Evolutionary conservation across 495 filamentous ascomycete genomes (phyloP), one percentile per base, ranked within the genome.

Genomic region (Terfezia boudieri): DNA sequence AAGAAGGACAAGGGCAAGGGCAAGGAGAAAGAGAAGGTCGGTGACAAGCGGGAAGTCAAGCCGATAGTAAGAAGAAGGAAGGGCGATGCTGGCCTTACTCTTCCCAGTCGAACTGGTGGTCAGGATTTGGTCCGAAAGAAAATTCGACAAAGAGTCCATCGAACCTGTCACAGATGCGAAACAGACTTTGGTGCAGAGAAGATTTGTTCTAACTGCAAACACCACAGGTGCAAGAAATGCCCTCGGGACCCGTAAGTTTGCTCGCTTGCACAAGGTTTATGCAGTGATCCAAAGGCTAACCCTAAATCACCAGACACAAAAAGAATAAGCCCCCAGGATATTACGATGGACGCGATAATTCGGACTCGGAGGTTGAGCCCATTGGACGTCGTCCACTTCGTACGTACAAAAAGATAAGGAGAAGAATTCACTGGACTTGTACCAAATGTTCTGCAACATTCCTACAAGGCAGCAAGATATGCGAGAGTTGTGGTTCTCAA

Each of bases 201-300:
- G 61, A 72, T 79, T 52, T 94, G 87, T 64, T 67, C 68, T 12
- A 75, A 71, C 55, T 93, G 86, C 65, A 71, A 71, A 46, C 88
- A 95, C 68, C 61, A 73, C 26, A 81, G 84, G 38, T 94, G 88
- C 75, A 82, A 77, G 59, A 76, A 74, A 55, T 94, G 86, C 67
- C 86, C 84, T 11, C 71, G 86, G 43, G 80, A 85, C 56, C 84
- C 86, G 81, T 86, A 78, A 67, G 82, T 79, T 53, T 49, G 46
- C 14, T 11, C 14, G 20, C 51, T 48, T 26, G 32, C 36, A 50
- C 0, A 6, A 41, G n/a, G 1, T 8, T 22, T 36, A 23, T 14
- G 49, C 9, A 10, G 22, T 52, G 20, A 17, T n/a, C 20, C n/a
- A 17, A 43, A 58, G 60, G 55, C 60, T 37, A 10, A 16, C 4